Conservation (phyloP, 2,329 filamentous ascomycete genomes). For the Penicillium sclerotiorum region DNA sequence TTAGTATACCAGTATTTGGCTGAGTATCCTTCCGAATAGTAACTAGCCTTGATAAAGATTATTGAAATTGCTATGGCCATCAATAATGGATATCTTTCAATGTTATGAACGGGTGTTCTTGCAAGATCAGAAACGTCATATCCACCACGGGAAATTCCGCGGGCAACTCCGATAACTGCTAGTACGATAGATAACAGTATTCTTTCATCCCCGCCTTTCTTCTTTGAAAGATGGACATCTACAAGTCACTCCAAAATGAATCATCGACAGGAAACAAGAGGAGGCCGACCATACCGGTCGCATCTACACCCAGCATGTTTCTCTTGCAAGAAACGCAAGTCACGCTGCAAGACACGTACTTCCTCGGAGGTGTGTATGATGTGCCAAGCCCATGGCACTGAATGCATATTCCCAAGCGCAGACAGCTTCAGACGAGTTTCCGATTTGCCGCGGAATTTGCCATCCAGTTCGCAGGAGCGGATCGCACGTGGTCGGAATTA, state of each 20-base stretch:
- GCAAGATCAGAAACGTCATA: too few species aligned
- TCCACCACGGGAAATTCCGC: too few species aligned
- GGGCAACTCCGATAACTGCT: too few species aligned
- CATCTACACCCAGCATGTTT: slow-evolving; percentile 20
- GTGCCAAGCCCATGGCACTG: slow-evolving; percentile 19
- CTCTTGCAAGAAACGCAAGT: slow-evolving; percentile 17
- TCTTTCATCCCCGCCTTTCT: neutral
- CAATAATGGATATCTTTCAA: too few species aligned
- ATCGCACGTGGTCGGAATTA: neutral
- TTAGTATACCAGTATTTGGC: too few species aligned
- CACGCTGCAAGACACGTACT: slow-evolving; percentile 15
- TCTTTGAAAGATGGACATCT: neutral
- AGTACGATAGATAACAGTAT: neutral
- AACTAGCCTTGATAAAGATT: too few species aligned
- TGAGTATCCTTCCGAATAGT: too few species aligned
- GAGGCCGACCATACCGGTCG: slow-evolving; percentile 16
- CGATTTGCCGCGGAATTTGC: neutral
- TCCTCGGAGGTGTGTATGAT: slow-evolving; percentile 13
- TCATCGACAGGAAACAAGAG: neutral
- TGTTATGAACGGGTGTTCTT: too few species aligned
- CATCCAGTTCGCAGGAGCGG: neutral
- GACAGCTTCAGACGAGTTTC: neutral
- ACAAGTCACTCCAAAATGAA: neutral
- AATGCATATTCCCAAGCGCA: slow-evolving; percentile 15
- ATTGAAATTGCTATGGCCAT: too few species aligned